These are phyloP conservation scores for Xylaria sp. DNA, from an alignment of 2,329 filamentous ascomycete species.

Conservation along the genomic window DNA sequence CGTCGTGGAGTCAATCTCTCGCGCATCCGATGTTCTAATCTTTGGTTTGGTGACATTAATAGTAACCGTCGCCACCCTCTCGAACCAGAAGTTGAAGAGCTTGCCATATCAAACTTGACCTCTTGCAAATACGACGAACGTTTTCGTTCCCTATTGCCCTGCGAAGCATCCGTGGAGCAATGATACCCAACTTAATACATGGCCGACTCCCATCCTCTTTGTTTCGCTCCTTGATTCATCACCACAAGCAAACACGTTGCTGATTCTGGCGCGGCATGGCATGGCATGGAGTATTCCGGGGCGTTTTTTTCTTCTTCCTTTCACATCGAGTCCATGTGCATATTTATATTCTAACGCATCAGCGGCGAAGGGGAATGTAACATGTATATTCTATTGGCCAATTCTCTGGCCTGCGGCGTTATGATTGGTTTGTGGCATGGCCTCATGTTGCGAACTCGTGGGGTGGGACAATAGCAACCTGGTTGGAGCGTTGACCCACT, in stretches of 20 bases:
- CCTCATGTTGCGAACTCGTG: slow-evolving; percentile 5
- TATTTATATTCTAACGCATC: slow-evolving; percentile 37
- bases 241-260: slow-evolving; percentile 18
- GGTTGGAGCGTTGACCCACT: slow-evolving; percentile 12
- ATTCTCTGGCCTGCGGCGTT: slow-evolving; percentile 18
- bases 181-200: slow-evolving; percentile 40
- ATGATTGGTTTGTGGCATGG: slow-evolving; percentile 11
- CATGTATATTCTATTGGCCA: slow-evolving; percentile 26
- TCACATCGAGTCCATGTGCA: slow-evolving; percentile 26
- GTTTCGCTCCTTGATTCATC: slow-evolving; percentile 12
- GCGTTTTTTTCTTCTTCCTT: slow-evolving; percentile 31
- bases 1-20: slow-evolving; percentile 40
- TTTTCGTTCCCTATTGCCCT: slow-evolving; percentile 29
- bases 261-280: slow-evolving; percentile 34
- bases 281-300: slow-evolving; percentile 40
- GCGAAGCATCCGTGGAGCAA: slow-evolving; percentile 42
- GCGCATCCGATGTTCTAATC: slow-evolving; percentile 34
- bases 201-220: slow-evolving; percentile 18
- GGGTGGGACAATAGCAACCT: slow-evolving; percentile 5
- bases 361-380: slow-evolving; percentile 35
- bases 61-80: neutral
- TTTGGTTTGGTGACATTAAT: neutral
- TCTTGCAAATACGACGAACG: slow-evolving; percentile 22
- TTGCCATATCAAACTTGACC: neutral
- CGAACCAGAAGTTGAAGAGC: neutral